Conservation (phyloP, 2,329 filamentous ascomycete genomes). For the Trichoderma afroharzianum region DNA sequence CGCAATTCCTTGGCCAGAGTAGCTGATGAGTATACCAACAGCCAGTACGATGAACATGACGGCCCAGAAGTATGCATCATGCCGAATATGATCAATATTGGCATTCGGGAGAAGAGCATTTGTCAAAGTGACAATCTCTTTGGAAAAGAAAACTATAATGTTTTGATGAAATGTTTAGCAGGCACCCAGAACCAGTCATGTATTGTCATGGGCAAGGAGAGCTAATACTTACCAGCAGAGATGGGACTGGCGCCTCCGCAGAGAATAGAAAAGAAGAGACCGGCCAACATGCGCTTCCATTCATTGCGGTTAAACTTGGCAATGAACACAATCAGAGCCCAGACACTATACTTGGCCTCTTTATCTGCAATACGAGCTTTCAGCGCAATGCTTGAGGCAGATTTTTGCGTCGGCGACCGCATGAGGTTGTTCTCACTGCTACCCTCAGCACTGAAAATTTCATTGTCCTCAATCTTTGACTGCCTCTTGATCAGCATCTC, state of each 20-base stretch:
- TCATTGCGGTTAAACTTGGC: slow-evolving; percentile 75
- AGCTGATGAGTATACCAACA: slow-evolving; percentile 67
- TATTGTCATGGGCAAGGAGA: too few species aligned
- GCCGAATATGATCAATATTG: slow-evolving; percentile 56
- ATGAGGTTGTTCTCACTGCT: slow-evolving; percentile 56
- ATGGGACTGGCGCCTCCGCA: slow-evolving; percentile 78
- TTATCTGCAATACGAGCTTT: slow-evolving; percentile 49
- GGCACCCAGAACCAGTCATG: neutral
- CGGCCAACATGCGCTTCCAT: slow-evolving; percentile 66
- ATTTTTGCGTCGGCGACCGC: slow-evolving; percentile 53
- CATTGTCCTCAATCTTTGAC: slow-evolving; percentile 38
- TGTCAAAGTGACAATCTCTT: slow-evolving; percentile 72
- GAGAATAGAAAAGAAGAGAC: slow-evolving; percentile 69
- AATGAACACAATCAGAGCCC: slow-evolving; percentile 75
- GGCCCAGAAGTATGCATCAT: slow-evolving; percentile 79
- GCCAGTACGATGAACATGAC: slow-evolving; percentile 86
- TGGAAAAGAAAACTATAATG: slow-evolving; percentile 71
- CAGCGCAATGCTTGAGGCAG: slow-evolving; percentile 67
- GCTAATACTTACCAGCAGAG: slow-evolving; percentile 23
- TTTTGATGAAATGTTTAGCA: neutral
- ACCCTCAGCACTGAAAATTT: slow-evolving; percentile 56
- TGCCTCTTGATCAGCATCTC: slow-evolving; percentile 49
- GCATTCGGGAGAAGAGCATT: slow-evolving; percentile 45
- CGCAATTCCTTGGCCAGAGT: slow-evolving; percentile 63
- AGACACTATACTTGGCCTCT: slow-evolving; percentile 61